Percentiles rank a stretch among this genome's conserved stretches.
These are phyloP conservation scores for Desmodesmus armatus DNA, from an alignment of 139 green algal genomes.

Conservation along the genomic window DNA sequence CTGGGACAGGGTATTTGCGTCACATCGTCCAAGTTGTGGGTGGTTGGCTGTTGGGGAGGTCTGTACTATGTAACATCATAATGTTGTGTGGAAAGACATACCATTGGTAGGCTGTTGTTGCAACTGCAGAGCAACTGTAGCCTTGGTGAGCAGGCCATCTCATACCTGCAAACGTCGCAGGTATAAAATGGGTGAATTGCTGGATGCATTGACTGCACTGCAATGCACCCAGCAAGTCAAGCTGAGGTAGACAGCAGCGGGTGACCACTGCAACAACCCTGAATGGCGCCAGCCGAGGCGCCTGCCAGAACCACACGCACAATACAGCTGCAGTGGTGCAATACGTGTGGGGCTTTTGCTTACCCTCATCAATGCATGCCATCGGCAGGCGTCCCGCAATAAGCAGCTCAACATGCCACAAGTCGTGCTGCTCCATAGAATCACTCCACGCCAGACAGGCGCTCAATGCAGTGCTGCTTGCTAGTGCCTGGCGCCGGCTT, in stretches of 20 bases:
- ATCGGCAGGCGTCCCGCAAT: too few species aligned
- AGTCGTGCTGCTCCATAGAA: neutral
- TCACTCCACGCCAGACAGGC: neutral
- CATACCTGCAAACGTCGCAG: neutral
- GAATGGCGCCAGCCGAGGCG: slow-evolving; percentile 20
- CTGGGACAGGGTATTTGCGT: too few species aligned
- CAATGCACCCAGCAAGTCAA: neutral
- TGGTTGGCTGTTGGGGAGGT: too few species aligned
- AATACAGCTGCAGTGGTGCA: too few species aligned
- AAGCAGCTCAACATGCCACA: neutral
- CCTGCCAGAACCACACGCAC: too few species aligned
- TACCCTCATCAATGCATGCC: too few species aligned
- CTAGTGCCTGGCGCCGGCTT: too few species aligned
- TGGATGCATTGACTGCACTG: neutral
- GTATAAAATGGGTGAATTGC: neutral
- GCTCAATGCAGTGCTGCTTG: too few species aligned
- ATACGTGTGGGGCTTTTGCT: too few species aligned
- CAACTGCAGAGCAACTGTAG: slow-evolving; percentile 5
- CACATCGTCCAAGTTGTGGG: too few species aligned
- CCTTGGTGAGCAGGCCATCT: neutral
- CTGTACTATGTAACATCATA: too few species aligned
- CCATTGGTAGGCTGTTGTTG: neutral
- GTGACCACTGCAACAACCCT: slow-evolving; percentile 9
- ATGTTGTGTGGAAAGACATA: too few species aligned
- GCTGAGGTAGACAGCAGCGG: slow-evolving; percentile 11